Evolutionary conservation across 441 rosid species (phyloP), one percentile per base, ranked within the genome.

Genomic region (Codiaeum variegatum): DNA sequence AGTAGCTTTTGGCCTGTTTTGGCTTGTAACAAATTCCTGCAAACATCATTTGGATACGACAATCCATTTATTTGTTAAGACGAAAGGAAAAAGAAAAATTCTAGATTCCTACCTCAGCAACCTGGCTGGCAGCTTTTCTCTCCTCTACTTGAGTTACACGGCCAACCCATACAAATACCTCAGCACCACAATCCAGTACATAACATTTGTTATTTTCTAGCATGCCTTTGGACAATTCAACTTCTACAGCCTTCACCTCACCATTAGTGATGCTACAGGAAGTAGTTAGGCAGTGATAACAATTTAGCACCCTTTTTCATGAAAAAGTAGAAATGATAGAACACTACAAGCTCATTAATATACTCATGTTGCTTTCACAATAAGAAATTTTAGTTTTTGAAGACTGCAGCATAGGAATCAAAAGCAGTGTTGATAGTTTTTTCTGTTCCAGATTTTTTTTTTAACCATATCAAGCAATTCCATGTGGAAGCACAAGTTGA

Each of bases 111-210:
- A 96, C 99, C 98, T 96, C 98, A 69, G 85, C 96, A 75, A 83
- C 82, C 86, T 85, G 88, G 84, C 80, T 75, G 79, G 92, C 93
- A 67, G 87, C 82, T 87, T 96, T 96, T 85, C 98, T 92, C 81
- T 92, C 99, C 76, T 96, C 98, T 80, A 96, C 91, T 78, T 88
- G 97, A 71, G 99, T 96, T 75, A 85, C 85, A 69, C 98, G 94
- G 67, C 99, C 98, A 88, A 93, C 88, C 99, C 99, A 96, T 65
- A 96, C 76, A 85, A 91, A 94, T 58, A 96, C 72, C 86, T 91
- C 98, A 75, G 86, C 81, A 64, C 98, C 99, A 83, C 95, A 89
- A 77, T 94, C 98, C 77, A 92, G 80, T 70, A 96, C 77, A 81
- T 90, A 94, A 78, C 98, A 94, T 78, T 85, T 88, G 75, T 86